Evolutionary conservation across 2,329 filamentous ascomycete species (phyloP).

Genomic region (Monilinia vaccinii-corymbosi): DNA sequence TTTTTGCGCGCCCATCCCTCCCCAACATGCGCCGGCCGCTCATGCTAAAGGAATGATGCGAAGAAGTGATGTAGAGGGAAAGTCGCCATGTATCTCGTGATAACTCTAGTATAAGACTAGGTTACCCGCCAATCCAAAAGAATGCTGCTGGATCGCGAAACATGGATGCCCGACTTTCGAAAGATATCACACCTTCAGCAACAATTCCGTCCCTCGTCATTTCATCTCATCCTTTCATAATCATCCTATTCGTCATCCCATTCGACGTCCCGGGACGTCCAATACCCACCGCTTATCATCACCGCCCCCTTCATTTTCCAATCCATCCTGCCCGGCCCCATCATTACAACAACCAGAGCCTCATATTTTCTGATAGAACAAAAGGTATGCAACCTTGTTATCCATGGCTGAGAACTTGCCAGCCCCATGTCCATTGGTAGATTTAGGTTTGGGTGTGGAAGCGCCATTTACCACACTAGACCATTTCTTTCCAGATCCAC

Average conservation of each 20-base stretch:
- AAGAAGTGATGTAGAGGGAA: conserved; percentile 3
- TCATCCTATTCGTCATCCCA: background rate
- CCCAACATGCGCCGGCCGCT: background rate
- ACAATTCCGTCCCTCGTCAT: background rate
- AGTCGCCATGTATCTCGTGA: background rate
- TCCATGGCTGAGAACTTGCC: conserved; percentile 58
- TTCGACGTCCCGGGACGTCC: background rate
- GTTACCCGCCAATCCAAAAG: background rate
- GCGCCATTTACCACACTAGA: conserved; percentile 59
- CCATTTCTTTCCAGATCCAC: conserved; percentile 64
- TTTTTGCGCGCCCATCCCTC: background rate
- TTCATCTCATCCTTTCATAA: background rate
- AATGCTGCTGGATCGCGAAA: background rate
- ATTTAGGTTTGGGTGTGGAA: conserved; percentile 48
- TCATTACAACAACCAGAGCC: background rate
- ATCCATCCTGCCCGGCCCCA: background rate
- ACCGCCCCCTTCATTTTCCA: background rate
- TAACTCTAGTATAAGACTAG: background rate
- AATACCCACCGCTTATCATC: background rate
- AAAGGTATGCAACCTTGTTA: conserved; percentile 92
- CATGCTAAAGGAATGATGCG: conserved; percentile 6
- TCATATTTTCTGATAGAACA: conserved; percentile 69
- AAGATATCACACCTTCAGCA: background rate
- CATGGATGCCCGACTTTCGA: background rate
- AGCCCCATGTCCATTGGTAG: conserved; percentile 29